phyloP scores from a whole-genome alignment of 768 basidiomycete species.

The Lentinus tigrinus region DNA sequence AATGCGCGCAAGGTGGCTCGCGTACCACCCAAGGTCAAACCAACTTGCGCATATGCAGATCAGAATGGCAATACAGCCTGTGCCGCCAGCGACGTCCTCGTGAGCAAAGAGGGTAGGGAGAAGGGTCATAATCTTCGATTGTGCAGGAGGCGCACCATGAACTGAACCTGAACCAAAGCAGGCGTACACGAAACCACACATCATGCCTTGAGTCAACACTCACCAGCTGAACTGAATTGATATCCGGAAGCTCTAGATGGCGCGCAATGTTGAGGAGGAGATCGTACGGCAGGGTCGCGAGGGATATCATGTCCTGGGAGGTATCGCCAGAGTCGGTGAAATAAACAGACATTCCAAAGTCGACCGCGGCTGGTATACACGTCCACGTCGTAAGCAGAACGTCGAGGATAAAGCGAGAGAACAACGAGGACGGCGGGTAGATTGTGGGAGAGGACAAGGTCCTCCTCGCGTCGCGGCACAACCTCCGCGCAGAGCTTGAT shows the following conservation, averaged over 20 bases:
- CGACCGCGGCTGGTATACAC: background rate
- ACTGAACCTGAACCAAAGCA: background rate
- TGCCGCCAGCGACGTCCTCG: too few relatives aligned
- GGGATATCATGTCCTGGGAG: slow-evolving; percentile 29
- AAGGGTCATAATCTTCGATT: too few relatives aligned
- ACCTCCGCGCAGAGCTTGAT: background rate
- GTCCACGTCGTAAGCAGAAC: background rate
- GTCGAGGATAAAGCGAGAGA: slow-evolving; percentile 1
- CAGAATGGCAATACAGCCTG: too few relatives aligned
- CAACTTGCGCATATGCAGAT: too few relatives aligned
- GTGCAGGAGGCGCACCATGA: too few relatives aligned
- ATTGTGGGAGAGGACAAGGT: slow-evolving; percentile 8
- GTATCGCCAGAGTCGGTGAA: slow-evolving; percentile 11
- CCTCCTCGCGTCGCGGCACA: background rate
- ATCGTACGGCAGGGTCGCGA: slow-evolving; percentile 62
- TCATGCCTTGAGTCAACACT: slow-evolving; percentile 31
- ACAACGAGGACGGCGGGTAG: background rate
- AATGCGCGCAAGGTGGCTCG: too few relatives aligned
- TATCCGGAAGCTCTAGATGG: slow-evolving; percentile 59
- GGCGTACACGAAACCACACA: too few relatives aligned
- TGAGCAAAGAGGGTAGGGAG: too few relatives aligned
- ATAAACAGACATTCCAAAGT: slow-evolving; percentile 10
- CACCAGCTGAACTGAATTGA: slow-evolving; percentile 61
- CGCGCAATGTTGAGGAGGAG: slow-evolving; percentile 65
- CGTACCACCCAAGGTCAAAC: too few relatives aligned